Evolutionary conservation across 306 rosid species (phyloP).

Genomic region (Citrullus colocynthis): DNA sequence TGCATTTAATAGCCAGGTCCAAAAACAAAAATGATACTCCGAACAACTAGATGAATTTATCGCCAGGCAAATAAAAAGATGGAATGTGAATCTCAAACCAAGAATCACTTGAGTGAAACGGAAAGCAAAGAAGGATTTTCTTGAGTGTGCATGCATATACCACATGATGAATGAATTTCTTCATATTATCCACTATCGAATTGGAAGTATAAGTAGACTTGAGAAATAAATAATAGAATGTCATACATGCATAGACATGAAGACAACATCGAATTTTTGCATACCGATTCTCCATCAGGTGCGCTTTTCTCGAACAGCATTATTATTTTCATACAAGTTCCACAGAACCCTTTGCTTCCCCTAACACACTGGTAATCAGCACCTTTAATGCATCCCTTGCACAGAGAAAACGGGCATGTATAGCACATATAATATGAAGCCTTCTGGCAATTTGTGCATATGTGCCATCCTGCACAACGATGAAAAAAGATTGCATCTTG

Average conservation of each 20-base stretch:
- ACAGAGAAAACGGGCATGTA: slow-evolving; percentile 80
- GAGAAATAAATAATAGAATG: not conserved
- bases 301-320: slow-evolving; percentile 63
- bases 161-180: not conserved
- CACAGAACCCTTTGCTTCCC: slow-evolving; percentile 84
- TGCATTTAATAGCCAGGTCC: slow-evolving; percentile 1
- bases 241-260: not conserved
- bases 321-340: slow-evolving; percentile 80
- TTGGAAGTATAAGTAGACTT: not conserved
- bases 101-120: not conserved
- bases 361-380: slow-evolving; percentile 78
- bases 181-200: not conserved
- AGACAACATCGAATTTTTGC: slow-evolving; percentile 14
- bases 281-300: slow-evolving; percentile 60
- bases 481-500: not conserved
- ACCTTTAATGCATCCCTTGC: slow-evolving; percentile 66
- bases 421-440: slow-evolving; percentile 88
- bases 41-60: not conserved
- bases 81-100: not conserved
- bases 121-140: not conserved
- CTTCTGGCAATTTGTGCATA: slow-evolving; percentile 71
- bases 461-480: slow-evolving; percentile 83
- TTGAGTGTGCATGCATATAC: not conserved
- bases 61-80: not conserved
- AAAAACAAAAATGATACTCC: not conserved